Evolutionary conservation across 495 filamentous ascomycete species (phyloP), one percentile per base, ranked within the genome.

Genomic region (Chaetomidium leptoderma): DNA sequence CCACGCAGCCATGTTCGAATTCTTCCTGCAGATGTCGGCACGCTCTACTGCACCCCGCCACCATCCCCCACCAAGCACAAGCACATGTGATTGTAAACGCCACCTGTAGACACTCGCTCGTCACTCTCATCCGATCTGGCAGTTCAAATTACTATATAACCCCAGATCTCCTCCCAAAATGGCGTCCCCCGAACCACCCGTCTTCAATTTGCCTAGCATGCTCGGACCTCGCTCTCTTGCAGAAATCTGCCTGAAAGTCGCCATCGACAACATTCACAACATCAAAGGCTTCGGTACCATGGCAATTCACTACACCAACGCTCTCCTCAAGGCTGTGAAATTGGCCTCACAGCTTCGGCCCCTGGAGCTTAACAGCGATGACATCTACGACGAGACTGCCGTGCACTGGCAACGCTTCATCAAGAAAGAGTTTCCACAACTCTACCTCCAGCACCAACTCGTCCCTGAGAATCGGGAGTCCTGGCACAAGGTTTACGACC

Each of bases 401-500:
- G 62, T 66, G 23, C 61, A 65, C 29, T 78, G 76, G 76, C 46
- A 63, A 23, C 72, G 72, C n/a, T 45, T 78, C 24, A 74, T 78
- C 56, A 32, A 60, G 3, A 63, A 61, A 35, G 50, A 74, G 23
- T 78, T 72, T 45, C 57, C 58, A 21, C 29, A 33, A 13, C 66
- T 69, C 14, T 23, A 40, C 3, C 48, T 33, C 17, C 58, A 62
- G 36, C 23, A 72, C 33, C 50, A 63, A 29, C 72, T 60, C 40
- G 57, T 60, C 11, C 70, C 74, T 2, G 63, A 58, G 21, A 57
- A 76, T 27, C 70, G 67, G 1, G 62, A 56, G 42, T 60, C 57
- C 36, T 77, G 74, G 74, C 56, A 65, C 53, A 67, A 71, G 29
- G 58, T 76, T 37, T 76, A 72, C 33, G 48, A 61, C 24, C 66